These are phyloP conservation scores for Tolypocladium inflatum DNA, from an alignment of 2,329 filamentous ascomycete species.

Conservation along the genomic window DNA sequence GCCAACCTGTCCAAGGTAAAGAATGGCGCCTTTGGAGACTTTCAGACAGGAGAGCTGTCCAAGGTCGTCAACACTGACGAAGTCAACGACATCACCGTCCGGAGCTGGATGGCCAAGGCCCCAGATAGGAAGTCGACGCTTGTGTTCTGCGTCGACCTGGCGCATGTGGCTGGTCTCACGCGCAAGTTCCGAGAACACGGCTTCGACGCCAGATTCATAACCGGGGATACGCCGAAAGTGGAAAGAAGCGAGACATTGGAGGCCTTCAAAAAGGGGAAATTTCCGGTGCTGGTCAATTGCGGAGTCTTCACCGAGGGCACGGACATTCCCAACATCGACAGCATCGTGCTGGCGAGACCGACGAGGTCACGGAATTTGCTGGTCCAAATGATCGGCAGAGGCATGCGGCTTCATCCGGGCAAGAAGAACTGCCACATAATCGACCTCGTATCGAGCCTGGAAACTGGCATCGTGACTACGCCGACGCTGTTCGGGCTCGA, in stretches of 20 bases:
- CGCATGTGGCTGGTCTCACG: conserved; percentile 69
- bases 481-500: conserved; percentile 91
- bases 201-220: conserved; percentile 80
- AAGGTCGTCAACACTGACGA: conserved; percentile 70
- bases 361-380: conserved; percentile 89
- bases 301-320: conserved; percentile 96
- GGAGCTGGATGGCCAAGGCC: conserved; percentile 76
- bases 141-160: conserved; percentile 87
- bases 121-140: conserved; percentile 69
- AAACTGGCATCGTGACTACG: conserved; percentile 77
- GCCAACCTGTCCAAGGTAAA: conserved; percentile 67
- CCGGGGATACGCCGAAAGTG: conserved; percentile 63
- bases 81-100: conserved; percentile 76
- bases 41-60: conserved; percentile 68
- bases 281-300: conserved; percentile 86
- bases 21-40: conserved; percentile 60
- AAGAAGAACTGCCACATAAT: conserved; percentile 92
- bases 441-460: conserved; percentile 84
- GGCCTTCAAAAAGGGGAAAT: conserved; percentile 66
- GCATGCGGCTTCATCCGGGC: conserved; percentile 70
- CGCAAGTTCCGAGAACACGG: conserved; percentile 66
- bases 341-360: conserved; percentile 76
- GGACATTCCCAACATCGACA: conserved; percentile 96
- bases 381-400: conserved; percentile 95
- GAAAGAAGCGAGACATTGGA: conserved; percentile 62